Base-by-base conservation (phyloP, 176 grass and related monocot genomes). In the Saccharum spontaneum region DNA sequence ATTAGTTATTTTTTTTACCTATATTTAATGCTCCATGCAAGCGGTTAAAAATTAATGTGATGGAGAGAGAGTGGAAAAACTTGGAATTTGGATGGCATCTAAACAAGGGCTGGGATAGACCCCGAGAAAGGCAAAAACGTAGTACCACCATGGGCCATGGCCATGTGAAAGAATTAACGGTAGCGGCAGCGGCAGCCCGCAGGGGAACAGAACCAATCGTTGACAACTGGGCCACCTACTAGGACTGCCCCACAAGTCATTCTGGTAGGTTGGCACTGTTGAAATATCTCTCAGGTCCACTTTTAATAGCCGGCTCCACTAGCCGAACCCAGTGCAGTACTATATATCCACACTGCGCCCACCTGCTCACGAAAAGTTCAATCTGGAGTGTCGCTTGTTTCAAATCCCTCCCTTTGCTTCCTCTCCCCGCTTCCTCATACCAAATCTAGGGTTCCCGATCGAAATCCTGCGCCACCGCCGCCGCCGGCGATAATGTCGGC, bases 371-470 rank as follows among this genome's bases (percentile, higher is more conserved):
- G 60, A 61, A 60, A 44, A 44, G 63, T 69, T 84, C 55, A 69
- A 34, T 86, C 78, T 43, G n/a, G 40, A 63, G 52, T 16, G 73
- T 84, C 52, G 67, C 65, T 49, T 11, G 23, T 86, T 91, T 91
- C 67, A 85, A 88, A 82, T 67, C 73, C 3, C 9, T 76, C 36
- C 40, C 24, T 72, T 76, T 76, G 71, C 73, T 78, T 72, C 26
- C 49, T 80, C 69, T 68, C 66, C 84, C 80, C 62, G 83, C 84
- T 86, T 36, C 79, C 78, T 86, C 80, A 7, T 55, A 73, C 62
- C 83, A 84, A 91, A 89, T 85, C 90, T 92, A 89, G 87, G 87
- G 84, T 91, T 91, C 50, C 80, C 68, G 81, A n/a, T 75, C 24
- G 79, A 69, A 90, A 73, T 78, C 93, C 66, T n/a, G 76, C 52